Evolutionary conservation across 148 eudicot genomes (phyloP).

Genomic region (Oxyria digyna): DNA sequence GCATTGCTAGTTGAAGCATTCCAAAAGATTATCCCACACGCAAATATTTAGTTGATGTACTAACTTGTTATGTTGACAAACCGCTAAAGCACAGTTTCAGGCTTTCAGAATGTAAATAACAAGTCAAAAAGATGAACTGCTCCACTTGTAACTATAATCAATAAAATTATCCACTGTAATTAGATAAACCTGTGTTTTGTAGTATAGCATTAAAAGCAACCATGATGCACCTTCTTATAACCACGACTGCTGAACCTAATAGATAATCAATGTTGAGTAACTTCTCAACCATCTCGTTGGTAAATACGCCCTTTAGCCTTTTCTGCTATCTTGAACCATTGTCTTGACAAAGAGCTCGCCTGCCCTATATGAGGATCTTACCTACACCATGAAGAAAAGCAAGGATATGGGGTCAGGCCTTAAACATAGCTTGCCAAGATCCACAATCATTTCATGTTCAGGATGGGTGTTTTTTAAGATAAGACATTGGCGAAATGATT

Average conservation of each 20-base stretch:
- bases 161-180: neutral
- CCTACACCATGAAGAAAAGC: slow-evolving; percentile 12
- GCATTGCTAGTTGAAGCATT: slow-evolving; percentile 80
- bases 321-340: slow-evolving; percentile 21
- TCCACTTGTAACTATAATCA: neutral
- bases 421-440: too few relatives aligned
- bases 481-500: neutral
- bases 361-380: slow-evolving; percentile 30
- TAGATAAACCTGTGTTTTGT: too few relatives aligned
- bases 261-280: neutral
- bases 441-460: too few relatives aligned
- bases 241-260: neutral
- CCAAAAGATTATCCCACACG: slow-evolving; percentile 49
- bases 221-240: neutral
- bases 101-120: too few relatives aligned
- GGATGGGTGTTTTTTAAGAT: too few relatives aligned
- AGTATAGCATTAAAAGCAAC: neutral
- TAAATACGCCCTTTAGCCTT: slow-evolving; percentile 4
- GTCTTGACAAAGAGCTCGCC: slow-evolving; percentile 33
- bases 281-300: neutral
- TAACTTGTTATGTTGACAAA: neutral
- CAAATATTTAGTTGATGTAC: too few relatives aligned
- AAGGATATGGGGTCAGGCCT: neutral
- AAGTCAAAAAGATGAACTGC: slow-evolving; percentile 1
- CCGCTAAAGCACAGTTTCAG: neutral